Evolutionary conservation across 768 basidiomycete genomes (phyloP).

Genomic region (Guyanaporus albipodus): DNA sequence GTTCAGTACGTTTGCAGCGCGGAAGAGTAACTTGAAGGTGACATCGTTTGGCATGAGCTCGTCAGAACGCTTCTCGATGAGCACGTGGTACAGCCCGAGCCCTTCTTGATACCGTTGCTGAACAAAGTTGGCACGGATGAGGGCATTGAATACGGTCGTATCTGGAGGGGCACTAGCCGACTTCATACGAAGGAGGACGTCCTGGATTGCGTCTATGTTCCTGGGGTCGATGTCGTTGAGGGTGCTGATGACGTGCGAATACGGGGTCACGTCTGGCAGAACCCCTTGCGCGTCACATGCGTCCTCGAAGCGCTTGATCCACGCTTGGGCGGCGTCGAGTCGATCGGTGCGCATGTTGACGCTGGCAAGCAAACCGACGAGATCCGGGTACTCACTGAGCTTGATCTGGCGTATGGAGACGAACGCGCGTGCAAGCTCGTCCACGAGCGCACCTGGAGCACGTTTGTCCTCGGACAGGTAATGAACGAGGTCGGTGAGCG

Average conservation of each 20-base stretch:
- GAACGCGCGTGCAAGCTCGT: conserved; percentile 22
- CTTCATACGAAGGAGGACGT: conserved; percentile 39
- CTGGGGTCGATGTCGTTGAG: conserved; percentile 31
- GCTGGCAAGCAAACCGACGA: conserved; percentile 38
- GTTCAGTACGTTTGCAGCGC: conserved; percentile 19
- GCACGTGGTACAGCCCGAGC: conserved; percentile 41
- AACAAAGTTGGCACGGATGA: conserved; percentile 41
- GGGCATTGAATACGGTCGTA: conserved; percentile 43
- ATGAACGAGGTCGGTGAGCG: conserved; percentile 27
- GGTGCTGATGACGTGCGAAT: conserved; percentile 38
- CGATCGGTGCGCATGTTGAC: conserved; percentile 33
- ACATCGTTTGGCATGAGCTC: conserved; percentile 37
- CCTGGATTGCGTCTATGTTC: conserved; percentile 31
- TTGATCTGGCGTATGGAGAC: conserved; percentile 13
- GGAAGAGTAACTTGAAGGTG: conserved; percentile 46
- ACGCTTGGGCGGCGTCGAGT: conserved; percentile 27
- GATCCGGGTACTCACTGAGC: conserved; percentile 27
- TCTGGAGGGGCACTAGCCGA: conserved; percentile 36
- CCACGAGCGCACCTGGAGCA: conserved; percentile 14
- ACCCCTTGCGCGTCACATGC: conserved; percentile 17
- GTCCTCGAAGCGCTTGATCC: conserved; percentile 27
- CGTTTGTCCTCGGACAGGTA: conserved; percentile 17
- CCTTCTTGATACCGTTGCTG: conserved; percentile 32
- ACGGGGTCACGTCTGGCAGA: conserved; percentile 26
- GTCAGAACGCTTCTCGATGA: conserved; percentile 33